phyloP scores from a whole-genome alignment of 768 basidiomycete species.

The Tulasnella sp. region DNA sequence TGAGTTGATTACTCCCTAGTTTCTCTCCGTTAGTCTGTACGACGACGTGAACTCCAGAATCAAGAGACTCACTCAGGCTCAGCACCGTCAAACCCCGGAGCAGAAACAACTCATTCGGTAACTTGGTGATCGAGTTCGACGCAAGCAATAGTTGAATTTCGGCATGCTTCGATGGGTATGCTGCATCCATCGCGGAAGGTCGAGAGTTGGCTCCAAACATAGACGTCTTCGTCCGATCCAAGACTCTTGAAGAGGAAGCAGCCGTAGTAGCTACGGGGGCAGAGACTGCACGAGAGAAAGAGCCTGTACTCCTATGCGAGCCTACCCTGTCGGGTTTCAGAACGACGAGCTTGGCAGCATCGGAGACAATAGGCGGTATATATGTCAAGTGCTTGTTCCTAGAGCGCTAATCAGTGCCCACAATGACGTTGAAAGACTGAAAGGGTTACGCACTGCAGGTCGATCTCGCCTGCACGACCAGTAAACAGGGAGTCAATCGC shows the following conservation, averaged over 20 bases:
- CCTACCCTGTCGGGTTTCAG: constrained; percentile 19
- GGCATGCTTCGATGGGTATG: constrained; percentile 21
- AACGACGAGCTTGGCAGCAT: constrained; percentile 36
- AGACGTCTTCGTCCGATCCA: background rate
- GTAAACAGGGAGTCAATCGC: constrained; percentile 36
- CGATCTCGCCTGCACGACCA: constrained; percentile 37
- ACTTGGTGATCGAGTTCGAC: constrained; percentile 38
- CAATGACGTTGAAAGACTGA: background rate
- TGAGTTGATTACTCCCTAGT: constrained; percentile 46
- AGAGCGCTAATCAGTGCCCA: constrained; percentile 3
- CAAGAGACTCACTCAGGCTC: constrained; percentile 43
- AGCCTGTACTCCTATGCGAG: background rate
- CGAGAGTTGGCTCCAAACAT: background rate
- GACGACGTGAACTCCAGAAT: background rate
- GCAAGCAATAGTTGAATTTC: constrained; percentile 47
- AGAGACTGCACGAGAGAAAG: background rate
- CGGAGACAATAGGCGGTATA: constrained; percentile 38
- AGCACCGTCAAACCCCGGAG: constrained; percentile 49
- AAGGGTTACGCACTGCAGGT: constrained; percentile 37
- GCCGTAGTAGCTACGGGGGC: background rate
- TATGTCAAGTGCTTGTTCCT: constrained; percentile 31
- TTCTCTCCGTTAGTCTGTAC: background rate
- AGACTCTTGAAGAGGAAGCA: background rate
- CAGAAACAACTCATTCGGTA: constrained; percentile 49
- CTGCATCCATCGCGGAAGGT: background rate